Conservation (phyloP, 1,284 basidiomycete species). For the Rhizopogon hawkerae region DNA sequence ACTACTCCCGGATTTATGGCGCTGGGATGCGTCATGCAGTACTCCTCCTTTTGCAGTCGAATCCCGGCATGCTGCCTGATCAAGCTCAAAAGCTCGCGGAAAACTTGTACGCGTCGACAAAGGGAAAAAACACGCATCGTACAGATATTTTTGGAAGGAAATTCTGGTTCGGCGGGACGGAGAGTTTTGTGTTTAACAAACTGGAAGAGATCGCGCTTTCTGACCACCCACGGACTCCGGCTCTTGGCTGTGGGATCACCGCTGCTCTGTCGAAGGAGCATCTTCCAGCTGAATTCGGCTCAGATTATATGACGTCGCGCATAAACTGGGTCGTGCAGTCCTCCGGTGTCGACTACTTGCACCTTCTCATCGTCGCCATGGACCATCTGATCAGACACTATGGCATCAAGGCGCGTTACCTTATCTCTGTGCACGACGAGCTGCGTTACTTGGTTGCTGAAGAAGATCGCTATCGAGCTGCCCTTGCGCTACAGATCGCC, state of each 20-base stretch:
- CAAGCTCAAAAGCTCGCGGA: constrained; percentile 78
- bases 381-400: constrained; percentile 79
- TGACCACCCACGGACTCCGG: constrained; percentile 84
- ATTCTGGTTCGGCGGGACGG: constrained; percentile 97
- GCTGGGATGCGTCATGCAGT: constrained; percentile 94
- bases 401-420: constrained; percentile 84
- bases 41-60: constrained; percentile 82
- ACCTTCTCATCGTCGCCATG: constrained; percentile 94
- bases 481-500: constrained; percentile 91
- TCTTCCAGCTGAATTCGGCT: constrained; percentile 68
- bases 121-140: constrained; percentile 79
- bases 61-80: constrained; percentile 70
- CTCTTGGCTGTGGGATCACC: constrained; percentile 91
- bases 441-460: constrained; percentile 89
- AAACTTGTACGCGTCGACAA: constrained; percentile 87
- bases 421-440: constrained; percentile 97
- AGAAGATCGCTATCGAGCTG: constrained; percentile 79
- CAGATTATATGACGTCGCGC: constrained; percentile 90
- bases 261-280: constrained; percentile 85
- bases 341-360: constrained; percentile 96
- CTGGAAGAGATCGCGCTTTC: constrained; percentile 92
- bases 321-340: constrained; percentile 99
- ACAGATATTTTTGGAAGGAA: constrained; percentile 64
- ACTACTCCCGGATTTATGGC: constrained; percentile 98
- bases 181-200: constrained; percentile 99